phyloP scores from a whole-genome alignment of 2,329 filamentous ascomycete genomes.

The Ophiostoma tasmaniense region DNA sequence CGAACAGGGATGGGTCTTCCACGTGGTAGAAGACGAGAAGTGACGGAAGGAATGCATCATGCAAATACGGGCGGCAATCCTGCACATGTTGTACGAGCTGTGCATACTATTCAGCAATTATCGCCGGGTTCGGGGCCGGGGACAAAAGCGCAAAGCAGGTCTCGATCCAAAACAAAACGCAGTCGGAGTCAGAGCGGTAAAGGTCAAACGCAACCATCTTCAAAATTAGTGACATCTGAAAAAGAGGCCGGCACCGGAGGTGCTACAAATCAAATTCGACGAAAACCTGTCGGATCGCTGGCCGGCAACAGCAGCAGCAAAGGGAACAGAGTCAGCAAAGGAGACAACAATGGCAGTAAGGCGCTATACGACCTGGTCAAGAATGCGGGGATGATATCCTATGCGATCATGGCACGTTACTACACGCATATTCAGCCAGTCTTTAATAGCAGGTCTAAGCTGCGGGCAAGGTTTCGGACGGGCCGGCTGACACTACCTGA shows the following conservation, averaged over 20 bases:
- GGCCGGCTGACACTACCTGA: conserved; percentile 25
- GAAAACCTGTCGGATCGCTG: neutral
- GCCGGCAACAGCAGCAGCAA: no score
- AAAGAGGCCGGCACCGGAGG: conserved; percentile 19
- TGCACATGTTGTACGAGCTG: neutral
- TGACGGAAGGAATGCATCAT: neutral
- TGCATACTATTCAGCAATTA: neutral
- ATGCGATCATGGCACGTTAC: conserved; percentile 24
- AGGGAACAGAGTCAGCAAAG: neutral
- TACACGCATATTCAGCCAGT: conserved; percentile 32
- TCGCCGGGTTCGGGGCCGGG: neutral
- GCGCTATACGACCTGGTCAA: conserved; percentile 6
- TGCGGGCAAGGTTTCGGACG: conserved; percentile 26
- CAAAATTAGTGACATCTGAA: neutral
- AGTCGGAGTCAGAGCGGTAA: neutral
- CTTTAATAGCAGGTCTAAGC: conserved; percentile 31
- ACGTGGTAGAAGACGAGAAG: neutral
- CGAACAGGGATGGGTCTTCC: conserved; percentile 9
- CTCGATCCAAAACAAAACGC: neutral
- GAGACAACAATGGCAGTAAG: neutral
- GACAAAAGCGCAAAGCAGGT: neutral
- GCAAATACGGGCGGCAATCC: neutral
- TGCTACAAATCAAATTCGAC: conserved; percentile 10
- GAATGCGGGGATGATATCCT: conserved; percentile 18
- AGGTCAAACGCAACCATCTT: neutral